A percentile compares a stretch with the other conserved stretches of the same genome.
Evolutionary conservation across 2,329 filamentous ascomycete species (phyloP).

Genomic region (Aspergillus sp.): DNA sequence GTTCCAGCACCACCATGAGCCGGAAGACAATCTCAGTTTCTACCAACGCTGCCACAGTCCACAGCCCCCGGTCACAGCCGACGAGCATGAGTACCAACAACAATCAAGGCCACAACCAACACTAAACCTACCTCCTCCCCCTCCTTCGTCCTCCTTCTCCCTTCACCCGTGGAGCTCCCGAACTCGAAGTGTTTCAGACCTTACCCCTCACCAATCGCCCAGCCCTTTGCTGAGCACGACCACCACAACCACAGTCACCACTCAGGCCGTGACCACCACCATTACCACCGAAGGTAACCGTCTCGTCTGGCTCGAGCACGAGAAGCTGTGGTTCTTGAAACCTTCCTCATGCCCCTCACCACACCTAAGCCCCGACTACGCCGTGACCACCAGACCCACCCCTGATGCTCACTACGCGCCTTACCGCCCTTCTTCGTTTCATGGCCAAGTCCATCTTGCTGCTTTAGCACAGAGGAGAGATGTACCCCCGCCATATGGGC

Average conservation of each 20-base stretch:
- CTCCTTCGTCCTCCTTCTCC: neutral
- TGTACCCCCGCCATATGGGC: constrained; percentile 32
- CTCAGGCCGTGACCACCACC: constrained; percentile 3
- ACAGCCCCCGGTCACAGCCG: neutral
- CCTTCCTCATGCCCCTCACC: neutral
- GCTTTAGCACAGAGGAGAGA: constrained; percentile 8
- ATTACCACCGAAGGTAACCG: constrained; percentile 14
- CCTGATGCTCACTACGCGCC: neutral
- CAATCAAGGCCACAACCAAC: neutral
- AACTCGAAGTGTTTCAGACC: constrained; percentile 4
- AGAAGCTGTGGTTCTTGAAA: constrained; percentile 31
- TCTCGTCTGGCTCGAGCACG: constrained; percentile 34
- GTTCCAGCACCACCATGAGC: neutral
- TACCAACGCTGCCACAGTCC: constrained; percentile 10
- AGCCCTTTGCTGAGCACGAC: neutral
- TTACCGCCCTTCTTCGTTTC: neutral
- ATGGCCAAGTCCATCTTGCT: neutral
- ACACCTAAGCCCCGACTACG: neutral
- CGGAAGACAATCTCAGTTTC: neutral
- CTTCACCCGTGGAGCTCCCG: neutral
- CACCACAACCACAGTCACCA: neutral
- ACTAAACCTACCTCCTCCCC: constrained; percentile 1
- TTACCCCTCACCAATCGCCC: neutral
- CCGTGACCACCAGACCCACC: neutral
- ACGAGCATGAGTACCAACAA: neutral